phyloP scores from a whole-genome alignment of 345 rosid genomes.

The Euphorbia pulcherrima region DNA sequence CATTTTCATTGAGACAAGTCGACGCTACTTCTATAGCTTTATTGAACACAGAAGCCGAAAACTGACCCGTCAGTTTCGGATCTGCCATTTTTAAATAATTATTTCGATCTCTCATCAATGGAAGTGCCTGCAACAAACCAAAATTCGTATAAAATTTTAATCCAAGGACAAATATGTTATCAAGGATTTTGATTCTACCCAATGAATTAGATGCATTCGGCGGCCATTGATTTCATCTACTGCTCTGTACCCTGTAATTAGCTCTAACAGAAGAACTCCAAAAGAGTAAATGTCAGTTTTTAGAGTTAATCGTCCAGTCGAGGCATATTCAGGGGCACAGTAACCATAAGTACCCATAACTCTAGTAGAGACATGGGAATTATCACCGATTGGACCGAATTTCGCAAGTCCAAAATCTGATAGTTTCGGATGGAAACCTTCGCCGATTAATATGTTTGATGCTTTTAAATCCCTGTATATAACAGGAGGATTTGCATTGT shows the following conservation, averaged over 20 bases:
- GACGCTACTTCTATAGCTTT: conserved; percentile 51
- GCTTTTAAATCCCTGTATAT: conserved; percentile 22
- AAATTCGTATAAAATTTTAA: not conserved
- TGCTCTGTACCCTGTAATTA: conserved; percentile 21
- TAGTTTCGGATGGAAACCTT: conserved; percentile 18
- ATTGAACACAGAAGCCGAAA: conserved; percentile 28
- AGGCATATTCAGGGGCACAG: conserved; percentile 23
- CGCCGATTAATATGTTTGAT: conserved; percentile 17
- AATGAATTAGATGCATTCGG: conserved; percentile 6
- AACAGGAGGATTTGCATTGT: conserved; percentile 13
- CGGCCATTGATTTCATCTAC: conserved; percentile 10
- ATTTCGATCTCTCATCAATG: conserved; percentile 13
- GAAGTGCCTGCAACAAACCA: conserved; percentile 1
- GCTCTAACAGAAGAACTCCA: conserved; percentile 21
- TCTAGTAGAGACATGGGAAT: conserved; percentile 22
- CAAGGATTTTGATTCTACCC: conserved; percentile 9
- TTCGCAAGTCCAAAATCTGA: conserved; percentile 27
- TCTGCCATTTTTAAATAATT: conserved; percentile 29
- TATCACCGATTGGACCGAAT: conserved; percentile 15
- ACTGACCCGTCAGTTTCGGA: conserved; percentile 42
- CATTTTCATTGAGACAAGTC: conserved; percentile 46
- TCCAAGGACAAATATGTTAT: not conserved
- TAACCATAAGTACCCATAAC: conserved; percentile 26
- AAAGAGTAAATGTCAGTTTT: conserved; percentile 25
- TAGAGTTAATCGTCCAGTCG: conserved; percentile 11